phyloP scores from a whole-genome alignment of 2,329 filamentous ascomycete genomes.

The Zymoseptoria ardabiliae region DNA sequence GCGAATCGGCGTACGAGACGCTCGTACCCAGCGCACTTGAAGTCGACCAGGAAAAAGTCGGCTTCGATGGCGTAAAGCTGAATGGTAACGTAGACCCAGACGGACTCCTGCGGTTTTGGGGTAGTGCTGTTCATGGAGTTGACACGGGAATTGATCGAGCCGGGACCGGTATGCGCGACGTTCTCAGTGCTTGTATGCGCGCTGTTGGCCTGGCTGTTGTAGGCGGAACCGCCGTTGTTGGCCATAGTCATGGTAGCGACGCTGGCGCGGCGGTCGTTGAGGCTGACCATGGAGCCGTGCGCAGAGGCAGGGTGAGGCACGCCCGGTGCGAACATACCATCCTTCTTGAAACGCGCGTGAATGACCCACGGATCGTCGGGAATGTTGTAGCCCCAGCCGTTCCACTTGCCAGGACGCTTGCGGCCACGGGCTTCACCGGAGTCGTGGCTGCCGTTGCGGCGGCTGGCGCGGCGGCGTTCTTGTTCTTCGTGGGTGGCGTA shows the following conservation, averaged over 20 bases:
- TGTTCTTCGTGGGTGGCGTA: constrained; percentile 32
- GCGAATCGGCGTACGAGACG: constrained; percentile 55
- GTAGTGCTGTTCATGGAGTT: constrained; percentile 4
- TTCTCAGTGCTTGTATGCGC: constrained; percentile 24
- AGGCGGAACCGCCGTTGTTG: constrained; percentile 5
- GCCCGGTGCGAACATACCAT: constrained; percentile 58
- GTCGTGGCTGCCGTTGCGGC: constrained; percentile 10
- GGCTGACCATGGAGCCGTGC: constrained; percentile 42
- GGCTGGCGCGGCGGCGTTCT: constrained; percentile 22
- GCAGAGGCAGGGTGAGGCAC: constrained; percentile 44
- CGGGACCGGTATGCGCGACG: constrained; percentile 16
- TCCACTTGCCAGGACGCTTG: constrained; percentile 38
- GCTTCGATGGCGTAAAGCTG: constrained; percentile 92
- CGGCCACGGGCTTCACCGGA: constrained; percentile 28
- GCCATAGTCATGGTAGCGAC: constrained; percentile 20
- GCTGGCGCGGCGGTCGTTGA: constrained; percentile 25
- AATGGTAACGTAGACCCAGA: constrained; percentile 93
- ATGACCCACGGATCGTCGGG: constrained; percentile 94
- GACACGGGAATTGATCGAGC: constrained; percentile 2
- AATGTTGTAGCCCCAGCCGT: constrained; percentile 63
- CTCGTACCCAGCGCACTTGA: constrained; percentile 97
- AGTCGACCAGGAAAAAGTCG: constrained; percentile 91
- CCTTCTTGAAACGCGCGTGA: constrained; percentile 77
- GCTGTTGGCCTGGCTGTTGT: constrained; percentile 16
- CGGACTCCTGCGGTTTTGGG: constrained; percentile 46